Base-by-base conservation (phyloP, 306 rosid genomes). In the Trifolium pratense region DNA sequence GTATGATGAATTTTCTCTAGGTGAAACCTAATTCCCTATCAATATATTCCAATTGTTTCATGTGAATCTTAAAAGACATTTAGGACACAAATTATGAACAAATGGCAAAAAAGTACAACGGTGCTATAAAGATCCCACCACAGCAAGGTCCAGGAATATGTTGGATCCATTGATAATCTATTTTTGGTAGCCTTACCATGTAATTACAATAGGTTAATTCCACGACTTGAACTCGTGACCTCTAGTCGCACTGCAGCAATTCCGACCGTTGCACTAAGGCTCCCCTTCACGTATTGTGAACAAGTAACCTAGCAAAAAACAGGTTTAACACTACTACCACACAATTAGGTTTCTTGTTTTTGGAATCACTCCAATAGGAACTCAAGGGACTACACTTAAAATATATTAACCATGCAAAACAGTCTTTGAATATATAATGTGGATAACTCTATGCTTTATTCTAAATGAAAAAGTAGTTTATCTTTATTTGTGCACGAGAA, bases 11-110 rank as follows among this genome's bases (percentile, higher is more conserved):
- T 23, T 64, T 64, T 21, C 62, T 40, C 26, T 16, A 9, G 61
- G 68, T 18, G 71, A 69, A 75, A 55, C 65, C 40, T 16, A 31
- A 16, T 43, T 56, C 58, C 53, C 7, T 36, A 23, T 17, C 72
- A 17, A 9, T 75, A 11, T 57, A 57, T 58, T 68, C 23, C 46
- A 31, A n/a, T 57, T 67, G 26, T 70, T 68, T 71, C 49, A 43
- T 75, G 56, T 53, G 58, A 81, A 45, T 70, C 43, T 29, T 32
- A 14, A 58, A 18, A 60, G 60, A 55, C 60, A 18, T 79, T 59
- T 65, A 43, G 63, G 65, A 46, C 20, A 32, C 25, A 8, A 7
- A 16, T 23, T 61, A 16, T 32, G 43, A 61, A 61, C 67, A 32
- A 31, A 36, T n/a, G 23, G 20, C 45, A 29, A 26, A 58, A 32